Conservation (phyloP, 2,329 filamentous ascomycete species). For the Paramyrothecium roridum region DNA sequence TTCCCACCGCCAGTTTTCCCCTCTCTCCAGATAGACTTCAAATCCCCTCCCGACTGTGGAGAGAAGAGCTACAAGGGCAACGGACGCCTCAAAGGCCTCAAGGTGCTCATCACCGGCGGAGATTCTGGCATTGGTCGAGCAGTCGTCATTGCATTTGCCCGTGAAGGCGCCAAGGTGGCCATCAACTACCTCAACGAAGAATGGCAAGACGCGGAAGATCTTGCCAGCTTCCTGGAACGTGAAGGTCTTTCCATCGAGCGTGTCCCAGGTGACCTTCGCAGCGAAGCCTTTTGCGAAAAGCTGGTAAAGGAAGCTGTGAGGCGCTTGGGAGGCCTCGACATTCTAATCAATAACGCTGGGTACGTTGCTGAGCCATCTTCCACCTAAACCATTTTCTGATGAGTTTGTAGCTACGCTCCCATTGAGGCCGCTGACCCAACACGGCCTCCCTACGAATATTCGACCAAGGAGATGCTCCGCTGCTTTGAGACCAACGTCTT, state of each 20-base stretch:
- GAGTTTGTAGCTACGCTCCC: not conserved
- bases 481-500: not conserved
- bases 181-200: constrained; percentile 12
- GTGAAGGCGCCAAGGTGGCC: constrained; percentile 11
- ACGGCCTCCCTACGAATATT: not conserved
- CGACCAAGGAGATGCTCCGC: not conserved
- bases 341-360: constrained; percentile 2
- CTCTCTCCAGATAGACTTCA: not conserved
- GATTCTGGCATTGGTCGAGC: constrained; percentile 44
- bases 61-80: not conserved
- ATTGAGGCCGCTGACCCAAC: not conserved
- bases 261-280: not conserved
- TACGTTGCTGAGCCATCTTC: not conserved
- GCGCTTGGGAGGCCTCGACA: not conserved
- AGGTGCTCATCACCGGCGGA: constrained; percentile 72
- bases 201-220: constrained; percentile 9
- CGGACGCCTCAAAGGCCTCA: constrained; percentile 21
- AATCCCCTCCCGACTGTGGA: not conserved
- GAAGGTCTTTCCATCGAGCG: not conserved
- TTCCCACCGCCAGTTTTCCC: not conserved
- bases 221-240: not conserved
- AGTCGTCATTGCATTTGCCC: constrained; percentile 7
- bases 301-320: not conserved
- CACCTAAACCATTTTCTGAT: not conserved
- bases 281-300: not conserved